Evolutionary conservation across 202 grass and related monocot species (phyloP), one percentile per base, ranked within the genome.

Genomic region (Thinopyrum obtusiflorum): DNA sequence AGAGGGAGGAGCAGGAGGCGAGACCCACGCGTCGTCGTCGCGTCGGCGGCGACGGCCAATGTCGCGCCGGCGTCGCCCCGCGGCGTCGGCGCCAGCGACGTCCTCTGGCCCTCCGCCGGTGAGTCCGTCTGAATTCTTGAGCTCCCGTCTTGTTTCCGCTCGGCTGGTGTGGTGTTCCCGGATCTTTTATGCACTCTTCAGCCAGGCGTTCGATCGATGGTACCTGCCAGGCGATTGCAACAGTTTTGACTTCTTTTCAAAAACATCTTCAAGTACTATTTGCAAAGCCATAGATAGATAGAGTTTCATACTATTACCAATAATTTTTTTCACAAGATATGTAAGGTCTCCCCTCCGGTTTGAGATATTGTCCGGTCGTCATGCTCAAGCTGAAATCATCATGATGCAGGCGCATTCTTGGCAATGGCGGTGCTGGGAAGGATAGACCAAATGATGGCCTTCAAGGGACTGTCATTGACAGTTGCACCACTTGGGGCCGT

Each of bases 61-160:
- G 65, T 69, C 63, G 29, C 69, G n/a, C 73, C 81, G 83, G 51
- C 68, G 15, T 28, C 25, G 60, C 80, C 77, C 13, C 28, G 73
- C 72, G 63, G 86, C 37, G 44, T 93, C 87, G 89, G 82, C 80
- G 42, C 88, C 87, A 93, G 95, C 81, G 95, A 97, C 35, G 89
- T 97, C 27, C 73, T 97, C 32, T 97, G 95, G 95, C 95, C 95
- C 12, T 97, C 92, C 9, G 92, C 95, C 73, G 95, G 95, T 97
- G 42, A 74, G 76, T 81, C 53, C 47, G 5, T 0, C 47, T 5
- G 29, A 57, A 21, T 20, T 9, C 40, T 4, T 1, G 31, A 23
- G 21, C 13, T 6, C 33, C 10, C 39, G 0, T 42, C 39, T 11
- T 42, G 2, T 42, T 25, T 42, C 37, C 37, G 37, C 37, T 40